A percentile compares a stretch with the other conserved stretches of the same genome.
phyloP scores from a whole-genome alignment of 495 filamentous ascomycete genomes.

The Hypoxylon trugodes region DNA sequence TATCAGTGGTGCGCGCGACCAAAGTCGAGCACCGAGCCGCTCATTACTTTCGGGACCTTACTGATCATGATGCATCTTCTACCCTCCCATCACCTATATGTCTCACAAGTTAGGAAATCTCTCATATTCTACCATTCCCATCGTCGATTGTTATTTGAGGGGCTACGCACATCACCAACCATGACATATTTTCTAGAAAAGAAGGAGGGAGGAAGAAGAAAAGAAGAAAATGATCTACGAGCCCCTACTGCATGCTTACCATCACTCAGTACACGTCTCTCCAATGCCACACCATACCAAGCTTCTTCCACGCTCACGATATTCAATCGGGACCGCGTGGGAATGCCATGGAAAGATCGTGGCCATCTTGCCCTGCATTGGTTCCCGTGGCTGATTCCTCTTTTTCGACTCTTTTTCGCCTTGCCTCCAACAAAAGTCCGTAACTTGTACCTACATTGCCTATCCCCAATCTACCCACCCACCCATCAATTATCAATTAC shows the following conservation, averaged over 20 bases:
- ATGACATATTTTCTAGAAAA: no score
- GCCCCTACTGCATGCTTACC: slow-evolving; percentile 13
- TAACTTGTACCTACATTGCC: not conserved
- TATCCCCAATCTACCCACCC: not conserved
- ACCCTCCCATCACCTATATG: no score
- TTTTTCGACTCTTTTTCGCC: slow-evolving; percentile 18
- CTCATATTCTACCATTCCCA: slow-evolving; percentile 9
- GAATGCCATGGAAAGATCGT: slow-evolving; percentile 20
- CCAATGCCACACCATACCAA: no score
- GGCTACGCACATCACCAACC: no score
- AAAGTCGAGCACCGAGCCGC: slow-evolving; percentile 19
- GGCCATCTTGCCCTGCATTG: slow-evolving; percentile 33
- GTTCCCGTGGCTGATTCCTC: slow-evolving; percentile 29
- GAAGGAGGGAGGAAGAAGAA: not conserved
- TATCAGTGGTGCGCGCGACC: no score
- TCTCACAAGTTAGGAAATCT: slow-evolving; percentile 4
- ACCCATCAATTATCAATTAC: slow-evolving; percentile 31
- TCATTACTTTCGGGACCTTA: slow-evolving; percentile 33
- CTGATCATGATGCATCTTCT: slow-evolving; percentile 26
- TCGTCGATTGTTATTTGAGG: not conserved
- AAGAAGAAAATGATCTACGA: slow-evolving; percentile 10
- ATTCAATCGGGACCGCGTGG: slow-evolving; percentile 10
- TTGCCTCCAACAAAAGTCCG: slow-evolving; percentile 10
- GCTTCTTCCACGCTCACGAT: not conserved
- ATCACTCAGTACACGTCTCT: not conserved